phyloP scores from a whole-genome alignment of 2,329 filamentous ascomycete species.

The Apiospora malaysiana region DNA sequence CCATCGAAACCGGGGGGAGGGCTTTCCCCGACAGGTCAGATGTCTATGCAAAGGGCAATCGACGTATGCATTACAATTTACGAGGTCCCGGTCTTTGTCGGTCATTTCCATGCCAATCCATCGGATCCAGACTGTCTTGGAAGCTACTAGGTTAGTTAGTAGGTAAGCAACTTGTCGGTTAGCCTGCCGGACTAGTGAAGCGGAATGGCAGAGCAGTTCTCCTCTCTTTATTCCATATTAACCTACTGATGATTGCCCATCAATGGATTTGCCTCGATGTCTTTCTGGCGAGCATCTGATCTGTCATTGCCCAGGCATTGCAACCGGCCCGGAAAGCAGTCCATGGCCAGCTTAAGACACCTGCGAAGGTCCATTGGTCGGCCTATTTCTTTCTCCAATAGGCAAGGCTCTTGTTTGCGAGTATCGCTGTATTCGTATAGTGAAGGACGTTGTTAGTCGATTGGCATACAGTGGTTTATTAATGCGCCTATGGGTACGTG shows the following conservation, averaged over 20 bases:
- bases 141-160: no score
- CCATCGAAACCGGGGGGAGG: background rate
- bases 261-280: background rate
- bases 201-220: conserved; percentile 2
- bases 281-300: background rate
- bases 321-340: background rate
- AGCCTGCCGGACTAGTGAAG: conserved; percentile 7
- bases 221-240: background rate
- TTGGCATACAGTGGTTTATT: background rate
- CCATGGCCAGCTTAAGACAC: background rate
- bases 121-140: background rate
- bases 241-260: background rate
- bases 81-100: background rate
- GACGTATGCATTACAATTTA: conserved; percentile 7
- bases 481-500: conserved; percentile 16
- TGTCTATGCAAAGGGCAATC: background rate
- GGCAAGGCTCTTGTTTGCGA: conserved; percentile 9
- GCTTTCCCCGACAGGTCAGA: background rate
- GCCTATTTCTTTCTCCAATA: background rate
- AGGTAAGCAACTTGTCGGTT: conserved; percentile 1
- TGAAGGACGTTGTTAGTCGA: background rate
- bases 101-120: conserved; percentile 2
- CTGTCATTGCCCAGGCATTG: conserved; percentile 1
- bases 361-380: background rate
- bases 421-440: background rate